phyloP scores from a whole-genome alignment of 208 protist species.

The Acanthamoeba castellanii region DNA sequence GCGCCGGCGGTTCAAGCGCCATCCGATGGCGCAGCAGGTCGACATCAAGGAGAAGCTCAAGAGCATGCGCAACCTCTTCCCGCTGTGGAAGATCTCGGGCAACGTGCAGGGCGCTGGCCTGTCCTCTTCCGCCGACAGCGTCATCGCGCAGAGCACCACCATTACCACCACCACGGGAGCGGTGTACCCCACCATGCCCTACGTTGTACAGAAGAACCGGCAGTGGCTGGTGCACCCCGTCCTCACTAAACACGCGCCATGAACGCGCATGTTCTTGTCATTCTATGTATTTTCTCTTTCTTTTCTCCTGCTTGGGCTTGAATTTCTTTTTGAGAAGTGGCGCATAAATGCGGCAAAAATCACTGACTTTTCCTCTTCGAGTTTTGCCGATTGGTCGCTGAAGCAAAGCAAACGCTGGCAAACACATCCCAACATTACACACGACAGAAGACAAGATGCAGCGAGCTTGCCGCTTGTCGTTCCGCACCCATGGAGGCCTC shows the following conservation, averaged over 20 bases:
- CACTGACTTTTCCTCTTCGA: background rate
- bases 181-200: constrained; percentile 49
- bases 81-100: constrained; percentile 24
- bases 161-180: background rate
- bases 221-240: constrained; percentile 9
- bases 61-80: constrained; percentile 29
- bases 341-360: background rate
- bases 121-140: background rate
- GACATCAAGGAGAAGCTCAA: constrained; percentile 41
- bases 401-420: no score
- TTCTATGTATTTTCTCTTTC: background rate
- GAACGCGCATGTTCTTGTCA: background rate
- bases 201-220: constrained; percentile 47
- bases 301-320: background rate
- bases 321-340: background rate
- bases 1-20: background rate
- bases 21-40: constrained; percentile 5
- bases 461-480: no score
- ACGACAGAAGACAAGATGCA: no score
- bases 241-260: background rate
- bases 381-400: background rate
- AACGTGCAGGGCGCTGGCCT: background rate
- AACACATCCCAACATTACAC: no score
- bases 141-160: background rate
- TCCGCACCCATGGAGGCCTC: no score